A percentile compares a stretch with the other conserved stretches of the same genome.
phyloP scores from a whole-genome alignment of 2,329 filamentous ascomycete species.

The Apiospora malaysiana region DNA sequence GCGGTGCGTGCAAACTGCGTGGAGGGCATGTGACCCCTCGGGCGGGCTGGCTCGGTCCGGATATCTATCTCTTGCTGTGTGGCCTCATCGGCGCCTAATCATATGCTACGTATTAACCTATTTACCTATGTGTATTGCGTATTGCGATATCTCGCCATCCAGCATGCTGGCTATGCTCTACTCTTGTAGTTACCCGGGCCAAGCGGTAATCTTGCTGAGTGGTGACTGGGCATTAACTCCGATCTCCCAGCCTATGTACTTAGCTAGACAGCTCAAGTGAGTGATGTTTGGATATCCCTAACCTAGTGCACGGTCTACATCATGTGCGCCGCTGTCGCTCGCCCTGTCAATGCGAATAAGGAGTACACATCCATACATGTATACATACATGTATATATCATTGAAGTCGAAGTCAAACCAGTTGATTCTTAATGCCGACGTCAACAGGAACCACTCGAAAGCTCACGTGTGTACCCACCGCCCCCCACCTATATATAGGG shows the following conservation, averaged over 20 bases:
- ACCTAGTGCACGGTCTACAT: background rate
- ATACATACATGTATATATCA: background rate
- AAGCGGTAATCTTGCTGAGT: no score
- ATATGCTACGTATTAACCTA: no score
- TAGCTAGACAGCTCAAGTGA: background rate
- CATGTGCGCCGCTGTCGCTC: background rate
- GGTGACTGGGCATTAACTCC: no score
- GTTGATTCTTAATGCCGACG: background rate
- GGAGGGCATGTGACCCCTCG: background rate
- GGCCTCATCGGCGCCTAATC: background rate
- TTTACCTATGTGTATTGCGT: no score
- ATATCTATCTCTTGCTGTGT: background rate
- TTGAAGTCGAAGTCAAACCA: background rate
- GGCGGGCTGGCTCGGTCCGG: background rate
- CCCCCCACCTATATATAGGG: slow-evolving; percentile 1
- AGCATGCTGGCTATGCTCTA: no score
- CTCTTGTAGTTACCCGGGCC: background rate
- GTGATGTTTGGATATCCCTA: background rate
- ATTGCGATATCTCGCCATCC: no score
- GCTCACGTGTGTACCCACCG: background rate
- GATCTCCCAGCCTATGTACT: background rate
- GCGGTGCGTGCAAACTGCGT: background rate
- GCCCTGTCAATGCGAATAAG: background rate
- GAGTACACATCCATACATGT: no score
- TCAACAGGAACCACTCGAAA: background rate